phyloP scores from a whole-genome alignment of 148 eudicot species.

The Camellia japonica region DNA sequence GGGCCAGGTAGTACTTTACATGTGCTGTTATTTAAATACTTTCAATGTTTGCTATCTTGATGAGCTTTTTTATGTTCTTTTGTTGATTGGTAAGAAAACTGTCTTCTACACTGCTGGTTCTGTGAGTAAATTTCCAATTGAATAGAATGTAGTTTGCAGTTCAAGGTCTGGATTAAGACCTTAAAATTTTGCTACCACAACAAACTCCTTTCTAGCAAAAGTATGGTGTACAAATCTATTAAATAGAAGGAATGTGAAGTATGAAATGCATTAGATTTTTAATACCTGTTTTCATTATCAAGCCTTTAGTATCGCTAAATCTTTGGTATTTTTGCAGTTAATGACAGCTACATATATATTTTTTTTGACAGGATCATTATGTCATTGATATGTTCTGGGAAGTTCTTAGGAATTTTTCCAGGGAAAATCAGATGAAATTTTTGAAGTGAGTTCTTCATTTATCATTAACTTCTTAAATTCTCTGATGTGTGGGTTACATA shows the following conservation, averaged over 20 bases:
- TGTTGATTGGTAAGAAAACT: neutral
- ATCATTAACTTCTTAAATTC: neutral
- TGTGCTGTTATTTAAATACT: neutral
- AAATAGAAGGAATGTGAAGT: neutral
- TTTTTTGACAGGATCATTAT: conserved; percentile 78
- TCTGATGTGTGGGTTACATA: neutral
- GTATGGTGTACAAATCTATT: neutral
- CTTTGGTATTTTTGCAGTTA: neutral
- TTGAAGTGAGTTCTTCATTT: conserved; percentile 66
- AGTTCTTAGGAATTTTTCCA: conserved; percentile 69
- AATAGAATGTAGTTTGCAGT: neutral
- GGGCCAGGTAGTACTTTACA: too few species aligned
- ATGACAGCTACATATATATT: neutral
- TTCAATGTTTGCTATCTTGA: neutral
- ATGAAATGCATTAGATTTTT: neutral
- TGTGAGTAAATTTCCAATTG: neutral
- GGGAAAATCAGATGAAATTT: conserved; percentile 77
- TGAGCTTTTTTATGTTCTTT: neutral
- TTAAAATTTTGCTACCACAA: neutral
- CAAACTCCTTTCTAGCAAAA: neutral
- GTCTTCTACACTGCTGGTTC: neutral
- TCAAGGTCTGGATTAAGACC: neutral
- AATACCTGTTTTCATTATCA: neutral
- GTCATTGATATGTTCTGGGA: conserved; percentile 94
- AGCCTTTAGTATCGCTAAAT: neutral